phyloP scores from a whole-genome alignment of 2,329 filamentous ascomycete species.

The Curvularia hawaiiensis region DNA sequence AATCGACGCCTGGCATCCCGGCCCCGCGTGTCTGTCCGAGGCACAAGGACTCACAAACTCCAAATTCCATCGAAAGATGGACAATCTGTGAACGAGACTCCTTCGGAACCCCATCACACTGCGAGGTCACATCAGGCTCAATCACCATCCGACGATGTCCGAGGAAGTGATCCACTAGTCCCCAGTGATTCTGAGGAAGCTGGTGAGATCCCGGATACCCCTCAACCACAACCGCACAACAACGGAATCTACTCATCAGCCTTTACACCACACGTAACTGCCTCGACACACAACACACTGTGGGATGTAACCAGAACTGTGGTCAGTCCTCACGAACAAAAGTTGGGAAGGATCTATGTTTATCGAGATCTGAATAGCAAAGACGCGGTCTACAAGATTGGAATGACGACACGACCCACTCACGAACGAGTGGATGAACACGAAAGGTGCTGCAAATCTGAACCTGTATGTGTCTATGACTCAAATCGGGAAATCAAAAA shows the following conservation, averaged over 20 bases:
- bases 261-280: not conserved
- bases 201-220: not conserved
- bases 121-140: no score
- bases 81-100: no score
- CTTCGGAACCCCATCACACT: no score
- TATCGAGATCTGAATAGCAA: not conserved
- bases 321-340: not conserved
- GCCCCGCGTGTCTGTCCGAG: no score
- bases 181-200: not conserved
- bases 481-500: conserved; percentile 1
- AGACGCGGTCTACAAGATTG: conserved; percentile 15
- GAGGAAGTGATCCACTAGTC: not conserved
- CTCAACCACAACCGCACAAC: not conserved
- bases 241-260: not conserved
- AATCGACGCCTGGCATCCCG: no score
- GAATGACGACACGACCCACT: conserved; percentile 4
- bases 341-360: conserved; percentile 15
- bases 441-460: conserved; percentile 1
- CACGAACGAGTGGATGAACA: conserved; percentile 10
- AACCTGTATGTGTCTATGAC: not conserved
- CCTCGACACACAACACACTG: conserved; percentile 6
- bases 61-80: no score
- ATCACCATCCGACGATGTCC: not conserved
- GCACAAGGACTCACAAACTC: no score
- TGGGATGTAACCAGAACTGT: not conserved